Conservation (phyloP, 2,329 filamentous ascomycete genomes). For the Talaromyces sp. region DNA sequence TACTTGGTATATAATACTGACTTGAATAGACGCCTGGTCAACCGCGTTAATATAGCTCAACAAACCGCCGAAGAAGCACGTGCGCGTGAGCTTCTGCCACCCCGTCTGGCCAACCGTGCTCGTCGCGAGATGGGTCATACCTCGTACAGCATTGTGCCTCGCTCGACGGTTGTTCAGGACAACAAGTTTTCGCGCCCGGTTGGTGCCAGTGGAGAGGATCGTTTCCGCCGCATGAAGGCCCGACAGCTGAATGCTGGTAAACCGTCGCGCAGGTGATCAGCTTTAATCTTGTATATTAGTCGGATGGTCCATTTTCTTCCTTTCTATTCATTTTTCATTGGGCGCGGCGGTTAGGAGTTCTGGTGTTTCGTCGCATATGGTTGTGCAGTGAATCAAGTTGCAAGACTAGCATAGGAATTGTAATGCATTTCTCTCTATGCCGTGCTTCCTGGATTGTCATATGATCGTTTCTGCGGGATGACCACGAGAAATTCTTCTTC, state of each 20-base stretch:
- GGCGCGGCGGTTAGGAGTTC: conserved; percentile 12
- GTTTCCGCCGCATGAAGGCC: conserved; percentile 49
- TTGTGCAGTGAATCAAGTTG: not conserved
- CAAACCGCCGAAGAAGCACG: conserved; percentile 49
- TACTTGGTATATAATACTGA: not conserved
- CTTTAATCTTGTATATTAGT: not conserved
- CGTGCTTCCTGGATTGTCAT: not conserved
- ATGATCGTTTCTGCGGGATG: not conserved
- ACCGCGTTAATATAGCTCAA: conserved; percentile 28
- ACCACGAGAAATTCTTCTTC: not conserved
- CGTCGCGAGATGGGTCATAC: conserved; percentile 57
- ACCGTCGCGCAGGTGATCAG: conserved; percentile 36
- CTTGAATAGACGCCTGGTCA: conserved; percentile 34
- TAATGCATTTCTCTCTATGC: conserved; percentile 1
- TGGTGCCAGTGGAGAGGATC: conserved; percentile 47
- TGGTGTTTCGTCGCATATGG: conserved; percentile 4
- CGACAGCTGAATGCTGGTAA: conserved; percentile 43
- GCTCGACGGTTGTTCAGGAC: conserved; percentile 49
- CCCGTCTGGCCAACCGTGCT: conserved; percentile 55
- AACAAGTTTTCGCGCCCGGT: conserved; percentile 46
- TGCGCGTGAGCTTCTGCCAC: conserved; percentile 51
- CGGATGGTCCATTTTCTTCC: not conserved
- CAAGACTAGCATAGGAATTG: conserved; percentile 5
- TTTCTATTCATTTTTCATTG: conserved; percentile 1
- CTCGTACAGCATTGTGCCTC: conserved; percentile 62